Conservation (phyloP, 306 rosid species). For the Pterocarpus macrocarpus region DNA sequence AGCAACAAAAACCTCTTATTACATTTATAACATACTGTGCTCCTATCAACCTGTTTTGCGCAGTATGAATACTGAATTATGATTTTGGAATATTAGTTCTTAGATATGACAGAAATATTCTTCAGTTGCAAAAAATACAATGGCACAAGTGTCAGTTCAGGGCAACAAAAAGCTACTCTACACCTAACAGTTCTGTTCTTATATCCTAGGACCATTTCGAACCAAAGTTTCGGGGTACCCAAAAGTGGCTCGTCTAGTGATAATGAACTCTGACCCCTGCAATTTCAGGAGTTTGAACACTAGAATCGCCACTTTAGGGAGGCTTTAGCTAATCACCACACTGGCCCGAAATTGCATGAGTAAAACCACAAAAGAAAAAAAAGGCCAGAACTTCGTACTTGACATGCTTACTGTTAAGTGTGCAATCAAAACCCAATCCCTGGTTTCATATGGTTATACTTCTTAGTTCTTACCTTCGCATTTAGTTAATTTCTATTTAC, state of each 20-base stretch:
- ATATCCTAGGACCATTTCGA: conserved; percentile 6
- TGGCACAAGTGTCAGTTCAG: background rate
- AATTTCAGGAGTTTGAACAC: too few relatives aligned
- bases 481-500: background rate
- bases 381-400: background rate
- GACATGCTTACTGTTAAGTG: background rate
- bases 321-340: too few relatives aligned
- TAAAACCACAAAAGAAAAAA: too few relatives aligned
- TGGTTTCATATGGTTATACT: background rate
- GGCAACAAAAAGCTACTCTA: conserved; percentile 13
- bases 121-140: background rate
- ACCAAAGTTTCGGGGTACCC: background rate
- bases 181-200: conserved; percentile 2
- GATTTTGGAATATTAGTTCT: background rate
- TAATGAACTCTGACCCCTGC: too few relatives aligned
- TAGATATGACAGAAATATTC: background rate
- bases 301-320: too few relatives aligned
- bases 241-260: too few relatives aligned
- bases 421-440: background rate
- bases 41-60: background rate
- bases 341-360: too few relatives aligned
- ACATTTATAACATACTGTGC: background rate
- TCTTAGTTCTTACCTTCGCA: background rate
- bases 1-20: background rate
- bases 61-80: background rate